A percentile compares a stretch with the other conserved stretches of the same genome.
Conservation (phyloP, 2,329 filamentous ascomycete genomes). For the Diplodia scrobiculata region DNA sequence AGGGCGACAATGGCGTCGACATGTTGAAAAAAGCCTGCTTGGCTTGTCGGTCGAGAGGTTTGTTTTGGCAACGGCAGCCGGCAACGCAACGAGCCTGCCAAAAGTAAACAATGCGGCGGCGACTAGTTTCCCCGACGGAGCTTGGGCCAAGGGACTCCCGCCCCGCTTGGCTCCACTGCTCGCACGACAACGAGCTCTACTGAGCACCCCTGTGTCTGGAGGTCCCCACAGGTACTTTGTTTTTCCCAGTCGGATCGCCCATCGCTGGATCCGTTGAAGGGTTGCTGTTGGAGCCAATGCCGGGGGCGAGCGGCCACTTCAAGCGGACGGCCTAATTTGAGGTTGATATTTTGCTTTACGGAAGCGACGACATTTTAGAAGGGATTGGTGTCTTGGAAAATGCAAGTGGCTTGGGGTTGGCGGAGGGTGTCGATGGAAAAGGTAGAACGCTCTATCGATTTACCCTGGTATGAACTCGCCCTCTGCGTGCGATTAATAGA, state of each 20-base stretch:
- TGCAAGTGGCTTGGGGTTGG: not conserved
- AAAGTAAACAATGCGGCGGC: constrained; percentile 24
- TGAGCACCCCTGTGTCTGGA: too few relatives aligned
- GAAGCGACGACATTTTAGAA: not conserved
- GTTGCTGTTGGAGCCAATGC: not conserved
- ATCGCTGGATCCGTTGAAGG: constrained; percentile 4
- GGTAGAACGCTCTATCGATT: not conserved
- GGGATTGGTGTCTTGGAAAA: not conserved
- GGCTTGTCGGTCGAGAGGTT: not conserved
- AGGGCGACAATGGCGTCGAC: constrained; percentile 27
- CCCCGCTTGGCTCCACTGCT: too few relatives aligned
- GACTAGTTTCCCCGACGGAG: constrained; percentile 14
- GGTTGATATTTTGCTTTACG: not conserved
- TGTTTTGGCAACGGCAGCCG: not conserved
- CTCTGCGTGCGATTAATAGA: not conserved
- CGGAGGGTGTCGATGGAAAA: not conserved
- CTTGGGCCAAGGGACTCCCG: not conserved
- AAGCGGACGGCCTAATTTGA: not conserved
- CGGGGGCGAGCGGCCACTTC: not conserved
- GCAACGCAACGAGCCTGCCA: not conserved
- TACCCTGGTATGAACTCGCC: not conserved
- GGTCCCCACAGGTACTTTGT: not conserved
- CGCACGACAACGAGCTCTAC: too few relatives aligned
- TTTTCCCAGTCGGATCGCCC: not conserved
- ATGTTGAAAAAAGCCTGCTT: constrained; percentile 2